Base-by-base conservation (phyloP, 2,329 filamentous ascomycete genomes). In the Sarocladiaceae sp. region DNA sequence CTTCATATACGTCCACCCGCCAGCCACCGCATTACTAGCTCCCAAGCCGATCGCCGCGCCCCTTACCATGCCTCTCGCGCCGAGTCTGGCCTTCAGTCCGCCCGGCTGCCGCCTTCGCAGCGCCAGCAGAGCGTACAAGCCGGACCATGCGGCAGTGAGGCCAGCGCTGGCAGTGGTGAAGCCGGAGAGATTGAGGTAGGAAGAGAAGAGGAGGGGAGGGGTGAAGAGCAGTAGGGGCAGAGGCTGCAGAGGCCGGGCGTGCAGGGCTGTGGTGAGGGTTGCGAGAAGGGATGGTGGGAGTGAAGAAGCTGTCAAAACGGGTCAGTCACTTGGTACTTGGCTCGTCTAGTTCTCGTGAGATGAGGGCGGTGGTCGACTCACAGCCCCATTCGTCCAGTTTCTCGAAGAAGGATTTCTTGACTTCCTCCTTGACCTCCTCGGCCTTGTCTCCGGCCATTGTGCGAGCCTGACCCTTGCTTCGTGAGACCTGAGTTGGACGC, bases 171-270 rank as follows among this genome's bases (percentile, higher is more conserved):
- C 76, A 43, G 73, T 76, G 48, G 69, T 70, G 63, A 74, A 78
- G 47, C 76, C 76, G 16, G 76, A 73, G 6, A 81, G 68, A 58
- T 78, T 78, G 54, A 78, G 69, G 62, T 80, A 81, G 56, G 69
- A 72, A 44, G 70, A 66, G 61, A 80, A 77, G 45, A 78, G 60
- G 24, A 80, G 69, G 20, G 74, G 65, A 19, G 72, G 72, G n/a
- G 66, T 60, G 55, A 72, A 69, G 51, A 73, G 62, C 55, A 76
- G 67, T 54, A 79, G 66, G 51, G 76, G 72, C 3, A 76, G 60
- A 11, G 64, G 52, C 51, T 73, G 72, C 40, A 76, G 57, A 26
- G 77, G 77, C 2, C 74, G 73, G 34, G 65, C 66, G 65, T 80
- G 77, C 13, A 79, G 70, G 27, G 76, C 68, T 10, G 73, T 69